Percentiles rank a stretch among this genome's conserved stretches.
phyloP scores from a whole-genome alignment of 768 basidiomycete genomes.

The Xerocomellus dryophilus region DNA sequence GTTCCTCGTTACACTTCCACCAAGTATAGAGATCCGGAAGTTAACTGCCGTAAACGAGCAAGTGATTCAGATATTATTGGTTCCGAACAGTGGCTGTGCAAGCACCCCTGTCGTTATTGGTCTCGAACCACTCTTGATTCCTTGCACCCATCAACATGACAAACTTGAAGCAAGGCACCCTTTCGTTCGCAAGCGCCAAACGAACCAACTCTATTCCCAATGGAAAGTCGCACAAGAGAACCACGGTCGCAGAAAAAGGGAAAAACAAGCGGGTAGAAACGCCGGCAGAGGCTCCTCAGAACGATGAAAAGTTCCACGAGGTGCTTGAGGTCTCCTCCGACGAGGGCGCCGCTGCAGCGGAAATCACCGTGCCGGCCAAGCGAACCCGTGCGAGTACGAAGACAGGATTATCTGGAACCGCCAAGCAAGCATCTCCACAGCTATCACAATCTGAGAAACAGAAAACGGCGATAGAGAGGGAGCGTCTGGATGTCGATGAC shows the following conservation, averaged over 20 bases:
- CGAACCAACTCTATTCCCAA: conserved; percentile 35
- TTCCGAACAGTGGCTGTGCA: conserved; percentile 2
- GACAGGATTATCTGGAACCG: no score
- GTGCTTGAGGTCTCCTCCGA: conserved; percentile 21
- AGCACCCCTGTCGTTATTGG: conserved; percentile 19
- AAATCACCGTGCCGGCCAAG: conserved; percentile 16
- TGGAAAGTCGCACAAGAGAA: conserved; percentile 19
- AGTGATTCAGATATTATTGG: no score
- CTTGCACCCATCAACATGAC: background rate
- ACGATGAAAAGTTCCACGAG: background rate
- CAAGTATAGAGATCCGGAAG: no score
- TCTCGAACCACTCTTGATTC: background rate
- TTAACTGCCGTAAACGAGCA: no score
- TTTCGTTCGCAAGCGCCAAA: conserved; percentile 47
- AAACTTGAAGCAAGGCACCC: conserved; percentile 42
- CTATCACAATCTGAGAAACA: conserved; percentile 8
- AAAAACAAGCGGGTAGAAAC: conserved; percentile 3
- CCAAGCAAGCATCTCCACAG: background rate
- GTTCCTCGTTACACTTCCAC: background rate
- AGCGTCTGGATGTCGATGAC: conserved; percentile 41
- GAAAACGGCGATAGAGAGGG: conserved; percentile 14
- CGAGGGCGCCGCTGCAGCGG: conserved; percentile 3
- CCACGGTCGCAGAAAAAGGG: conserved; percentile 4
- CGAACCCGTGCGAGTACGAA: conserved; percentile 29
- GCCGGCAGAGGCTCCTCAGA: background rate